Evolutionary conservation across 148 eudicot genomes (phyloP).

Genomic region (Heliosperma pusillum): DNA sequence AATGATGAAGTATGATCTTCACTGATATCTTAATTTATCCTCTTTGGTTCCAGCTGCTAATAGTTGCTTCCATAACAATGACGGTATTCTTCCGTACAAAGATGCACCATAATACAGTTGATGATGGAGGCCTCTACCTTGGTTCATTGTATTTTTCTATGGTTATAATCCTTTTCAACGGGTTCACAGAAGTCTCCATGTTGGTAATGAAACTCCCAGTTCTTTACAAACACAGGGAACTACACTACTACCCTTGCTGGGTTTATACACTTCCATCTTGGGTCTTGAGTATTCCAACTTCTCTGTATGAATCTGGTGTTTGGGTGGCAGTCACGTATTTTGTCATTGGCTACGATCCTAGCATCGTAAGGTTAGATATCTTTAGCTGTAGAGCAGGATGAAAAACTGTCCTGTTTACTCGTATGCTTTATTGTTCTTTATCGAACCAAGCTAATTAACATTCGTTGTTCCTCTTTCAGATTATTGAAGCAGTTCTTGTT

Average conservation of each 20-base stretch:
- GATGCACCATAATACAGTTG: conserved; percentile 74
- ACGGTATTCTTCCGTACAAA: conserved; percentile 84
- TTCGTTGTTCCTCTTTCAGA: conserved; percentile 37
- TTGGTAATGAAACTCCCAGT: conserved; percentile 88
- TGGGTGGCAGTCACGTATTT: conserved; percentile 91
- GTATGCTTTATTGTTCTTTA: not conserved
- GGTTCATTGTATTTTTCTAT: conserved; percentile 90
- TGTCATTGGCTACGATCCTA: conserved; percentile 94
- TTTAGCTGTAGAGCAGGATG: conserved; percentile 1
- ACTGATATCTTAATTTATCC: conserved; percentile 11
- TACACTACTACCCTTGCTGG: conserved; percentile 96
- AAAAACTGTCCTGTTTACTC: not conserved
- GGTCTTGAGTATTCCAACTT: conserved; percentile 84
- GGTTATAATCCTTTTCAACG: conserved; percentile 96
- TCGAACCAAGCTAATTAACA: conserved; percentile 14
- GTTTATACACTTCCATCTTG: conserved; percentile 88
- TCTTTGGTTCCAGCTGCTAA: conserved; percentile 61
- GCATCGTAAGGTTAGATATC: conserved; percentile 62
- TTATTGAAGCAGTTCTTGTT: conserved; percentile 76
- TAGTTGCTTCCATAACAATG: conserved; percentile 92
- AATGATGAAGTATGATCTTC: not conserved
- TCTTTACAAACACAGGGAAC: conserved; percentile 88
- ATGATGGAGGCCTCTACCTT: conserved; percentile 79
- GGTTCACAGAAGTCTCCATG: conserved; percentile 99
- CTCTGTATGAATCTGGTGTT: conserved; percentile 79